Evolutionary conservation across 179 eudicot genomes (phyloP), one percentile per base, ranked within the genome.

Genomic region (Actinidia chinensis): DNA sequence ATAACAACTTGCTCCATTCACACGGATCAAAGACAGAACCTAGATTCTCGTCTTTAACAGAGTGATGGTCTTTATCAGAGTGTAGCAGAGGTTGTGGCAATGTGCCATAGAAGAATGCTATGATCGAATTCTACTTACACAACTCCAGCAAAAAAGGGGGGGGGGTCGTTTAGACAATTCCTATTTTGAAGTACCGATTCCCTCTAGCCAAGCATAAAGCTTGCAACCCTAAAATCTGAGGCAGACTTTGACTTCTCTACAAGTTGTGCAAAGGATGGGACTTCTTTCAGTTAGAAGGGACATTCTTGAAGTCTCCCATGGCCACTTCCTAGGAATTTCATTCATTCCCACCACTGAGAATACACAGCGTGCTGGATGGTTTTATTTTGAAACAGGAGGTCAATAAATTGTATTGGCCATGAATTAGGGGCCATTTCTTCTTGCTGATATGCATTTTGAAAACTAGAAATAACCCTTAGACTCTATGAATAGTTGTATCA

Each of bases 21-120:
- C 75, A 22, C 43, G 48, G 5, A 65, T 46, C 36, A 5, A 8
- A 40, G 2, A 6, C 8, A 1, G 3, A 11, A 3, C 43, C 36
- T 36, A 17, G 28, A n/a, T 52, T 15, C 14, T 48, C 11, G 14
- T 69, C 66, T 6, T 18, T 4, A 54, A 14, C 20, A 18, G 17
- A 36, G 33, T 61, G 46, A 48, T 76, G 71, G n/a, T n/a, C n/a
- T n/a, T n/a, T n/a, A n/a, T n/a, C n/a, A n/a, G n/a, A n/a, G n/a
- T n/a, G n/a, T n/a, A n/a, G 51, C 85, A 82, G 10, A 85, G 48
- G 56, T 79, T 10, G 87, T 85, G 15, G 87, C 87, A 6, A 85
- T 73, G 68, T 85, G 85, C 87, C 87, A 85, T 18, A 76, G 54
- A 56, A 84, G 79, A 42, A 84, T 60, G 71, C 81, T 82, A 17